Evolutionary conservation across 2,329 filamentous ascomycete genomes (phyloP).

Genomic region (Colletotrichum shisoi): DNA sequence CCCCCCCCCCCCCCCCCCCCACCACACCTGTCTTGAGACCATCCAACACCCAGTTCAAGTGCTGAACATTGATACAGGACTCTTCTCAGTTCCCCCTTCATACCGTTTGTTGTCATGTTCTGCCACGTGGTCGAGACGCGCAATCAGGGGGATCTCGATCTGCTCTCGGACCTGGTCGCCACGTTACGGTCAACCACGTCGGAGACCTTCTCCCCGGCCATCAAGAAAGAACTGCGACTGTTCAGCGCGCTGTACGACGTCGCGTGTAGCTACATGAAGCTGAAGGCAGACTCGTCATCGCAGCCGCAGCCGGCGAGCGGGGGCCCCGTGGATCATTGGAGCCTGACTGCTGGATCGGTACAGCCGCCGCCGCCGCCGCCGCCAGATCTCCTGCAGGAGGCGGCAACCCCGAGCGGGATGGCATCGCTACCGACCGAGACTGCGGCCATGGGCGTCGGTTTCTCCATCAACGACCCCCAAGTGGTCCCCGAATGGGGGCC

Average conservation of each 20-base stretch:
- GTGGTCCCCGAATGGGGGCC: background rate
- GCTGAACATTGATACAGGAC: slow-evolving; percentile 25
- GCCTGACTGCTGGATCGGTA: background rate
- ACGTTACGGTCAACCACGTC: slow-evolving; percentile 30
- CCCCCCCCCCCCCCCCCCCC: no score
- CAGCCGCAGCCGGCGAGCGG: background rate
- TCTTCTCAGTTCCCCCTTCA: slow-evolving; percentile 41
- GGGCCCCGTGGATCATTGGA: background rate
- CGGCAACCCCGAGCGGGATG: background rate
- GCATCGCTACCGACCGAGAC: background rate
- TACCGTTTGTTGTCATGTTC: slow-evolving; percentile 44
- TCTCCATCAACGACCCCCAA: background rate
- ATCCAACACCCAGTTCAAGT: background rate
- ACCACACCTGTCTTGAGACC: background rate
- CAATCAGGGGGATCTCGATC: slow-evolving; percentile 53
- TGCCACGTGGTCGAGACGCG: slow-evolving; percentile 49
- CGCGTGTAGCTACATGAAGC: slow-evolving; percentile 4
- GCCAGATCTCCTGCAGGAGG: background rate
- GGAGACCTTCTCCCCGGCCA: slow-evolving; percentile 11
- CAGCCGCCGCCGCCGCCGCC: background rate
- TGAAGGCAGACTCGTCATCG: slow-evolving; percentile 22
- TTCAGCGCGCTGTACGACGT: no score
- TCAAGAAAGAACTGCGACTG: slow-evolving; percentile 19
- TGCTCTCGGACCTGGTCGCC: slow-evolving; percentile 36
- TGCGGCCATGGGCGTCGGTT: background rate